A percentile compares a stretch with the other conserved stretches of the same genome.
These are phyloP conservation scores for Cryptococcus hybrid DNA, from an alignment of 1,284 basidiomycete genomes.

Conservation along the genomic window DNA sequence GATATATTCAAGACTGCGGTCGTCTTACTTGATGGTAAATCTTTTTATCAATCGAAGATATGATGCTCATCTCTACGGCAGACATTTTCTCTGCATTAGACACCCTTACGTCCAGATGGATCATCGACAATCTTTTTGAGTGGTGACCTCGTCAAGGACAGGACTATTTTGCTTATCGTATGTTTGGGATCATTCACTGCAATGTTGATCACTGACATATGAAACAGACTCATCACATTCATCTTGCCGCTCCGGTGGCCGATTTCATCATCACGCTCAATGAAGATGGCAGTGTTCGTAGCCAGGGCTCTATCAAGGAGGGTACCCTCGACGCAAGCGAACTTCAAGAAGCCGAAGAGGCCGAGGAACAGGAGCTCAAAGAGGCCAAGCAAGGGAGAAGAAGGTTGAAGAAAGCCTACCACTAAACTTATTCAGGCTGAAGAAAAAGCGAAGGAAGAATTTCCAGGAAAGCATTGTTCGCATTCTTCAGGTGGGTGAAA, in stretches of 20 bases:
- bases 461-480: slow-evolving; percentile 50
- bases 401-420: slow-evolving; percentile 24
- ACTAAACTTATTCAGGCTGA: slow-evolving; percentile 58
- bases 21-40: slow-evolving; percentile 56
- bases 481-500: slow-evolving; percentile 34
- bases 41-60: not conserved
- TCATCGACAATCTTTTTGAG: slow-evolving; percentile 72
- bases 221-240: slow-evolving; percentile 67
- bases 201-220: slow-evolving; percentile 4
- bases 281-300: slow-evolving; percentile 54
- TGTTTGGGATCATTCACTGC: slow-evolving; percentile 41
- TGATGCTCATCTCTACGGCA: slow-evolving; percentile 56
- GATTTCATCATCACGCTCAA: slow-evolving; percentile 62
- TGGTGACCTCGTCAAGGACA: slow-evolving; percentile 64
- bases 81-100: slow-evolving; percentile 57
- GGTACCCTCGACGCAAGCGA: slow-evolving; percentile 19
- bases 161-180: slow-evolving; percentile 71
- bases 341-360: slow-evolving; percentile 47
- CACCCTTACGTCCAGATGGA: slow-evolving; percentile 69
- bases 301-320: slow-evolving; percentile 40
- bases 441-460: slow-evolving; percentile 61
- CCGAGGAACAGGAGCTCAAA: slow-evolving; percentile 36
- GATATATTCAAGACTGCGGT: slow-evolving; percentile 56
- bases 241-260: slow-evolving; percentile 63
- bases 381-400: slow-evolving; percentile 40